A percentile compares a stretch with the other conserved stretches of the same genome.
Evolutionary conservation across 2,329 filamentous ascomycete genomes (phyloP).

Genomic region (Cephalotrichum gorgonifer): DNA sequence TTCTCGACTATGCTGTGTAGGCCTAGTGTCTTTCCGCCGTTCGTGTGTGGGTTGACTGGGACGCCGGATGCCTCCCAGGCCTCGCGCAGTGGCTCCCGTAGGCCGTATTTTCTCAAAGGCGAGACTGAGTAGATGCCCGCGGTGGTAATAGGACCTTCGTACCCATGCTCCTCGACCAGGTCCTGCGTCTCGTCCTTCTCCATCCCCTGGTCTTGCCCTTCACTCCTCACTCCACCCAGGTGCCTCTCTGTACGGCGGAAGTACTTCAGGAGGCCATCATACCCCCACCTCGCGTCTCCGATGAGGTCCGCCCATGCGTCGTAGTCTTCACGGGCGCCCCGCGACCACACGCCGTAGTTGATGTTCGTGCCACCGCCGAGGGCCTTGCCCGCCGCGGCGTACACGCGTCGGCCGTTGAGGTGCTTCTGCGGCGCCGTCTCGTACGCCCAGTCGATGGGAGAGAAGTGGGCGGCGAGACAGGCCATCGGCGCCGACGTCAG

Average conservation of each 20-base stretch:
- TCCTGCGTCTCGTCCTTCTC: too few species aligned
- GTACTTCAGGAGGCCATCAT: background rate
- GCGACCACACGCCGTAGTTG: slow-evolving; percentile 13
- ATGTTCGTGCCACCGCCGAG: slow-evolving; percentile 26
- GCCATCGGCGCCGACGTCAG: slow-evolving; percentile 16
- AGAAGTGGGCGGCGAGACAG: slow-evolving; percentile 15
- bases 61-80: background rate
- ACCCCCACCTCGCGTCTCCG: background rate
- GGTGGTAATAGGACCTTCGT: background rate
- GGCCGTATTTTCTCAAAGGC: background rate
- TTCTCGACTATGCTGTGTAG: background rate
- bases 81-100: background rate
- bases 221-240: too few species aligned
- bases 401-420: slow-evolving; percentile 13
- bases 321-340: background rate
- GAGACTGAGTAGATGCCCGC: background rate
- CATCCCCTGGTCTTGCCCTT: too few species aligned
- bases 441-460: slow-evolving; percentile 19
- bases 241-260: background rate
- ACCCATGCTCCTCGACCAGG: too few species aligned
- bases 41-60: background rate
- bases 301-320: background rate
- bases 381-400: slow-evolving; percentile 21
- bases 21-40: background rate
- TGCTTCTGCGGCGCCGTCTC: slow-evolving; percentile 16